phyloP scores from a whole-genome alignment of 805 yeast genomes.

The Wilhelminamyces savonicus region DNA sequence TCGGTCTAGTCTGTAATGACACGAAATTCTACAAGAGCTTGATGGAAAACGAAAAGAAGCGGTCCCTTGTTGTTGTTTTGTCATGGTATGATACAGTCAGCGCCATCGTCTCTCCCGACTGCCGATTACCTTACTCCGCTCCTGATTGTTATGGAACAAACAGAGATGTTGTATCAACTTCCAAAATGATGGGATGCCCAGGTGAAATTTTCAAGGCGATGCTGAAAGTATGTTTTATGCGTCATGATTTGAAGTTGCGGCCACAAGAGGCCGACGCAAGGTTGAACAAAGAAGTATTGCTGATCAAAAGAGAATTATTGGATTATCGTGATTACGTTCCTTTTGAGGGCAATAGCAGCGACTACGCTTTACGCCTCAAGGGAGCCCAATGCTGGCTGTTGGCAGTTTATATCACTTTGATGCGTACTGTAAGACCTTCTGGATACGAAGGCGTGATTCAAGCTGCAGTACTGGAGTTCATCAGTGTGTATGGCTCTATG shows the following conservation, averaged over 20 bases:
- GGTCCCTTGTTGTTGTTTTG: conserved; percentile 43
- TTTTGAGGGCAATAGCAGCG: conserved; percentile 11
- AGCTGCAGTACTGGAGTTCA: conserved; percentile 39
- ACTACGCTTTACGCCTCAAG: conserved; percentile 36
- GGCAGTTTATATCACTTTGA: conserved; percentile 22
- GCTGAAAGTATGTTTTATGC: conserved; percentile 36
- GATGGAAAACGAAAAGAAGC: conserved; percentile 41
- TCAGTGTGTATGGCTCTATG: conserved; percentile 40
- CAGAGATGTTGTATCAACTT: conserved; percentile 38
- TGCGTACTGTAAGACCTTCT: conserved; percentile 21
- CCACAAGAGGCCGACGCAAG: neutral
- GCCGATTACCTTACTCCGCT: conserved; percentile 47
- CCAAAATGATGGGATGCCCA: conserved; percentile 55
- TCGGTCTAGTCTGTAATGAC: conserved; percentile 45
- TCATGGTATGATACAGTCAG: conserved; percentile 58
- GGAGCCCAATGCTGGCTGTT: conserved; percentile 56
- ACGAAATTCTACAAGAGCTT: conserved; percentile 32
- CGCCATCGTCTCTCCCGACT: conserved; percentile 52
- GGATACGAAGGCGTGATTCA: conserved; percentile 19
- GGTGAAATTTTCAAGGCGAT: conserved; percentile 48
- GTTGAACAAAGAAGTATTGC: conserved; percentile 1
- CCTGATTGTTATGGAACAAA: conserved; percentile 48
- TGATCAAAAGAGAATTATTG: conserved; percentile 28
- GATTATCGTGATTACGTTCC: conserved; percentile 43
- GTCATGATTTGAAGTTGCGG: conserved; percentile 14